Base-by-base conservation (phyloP, 306 rosid species). In the Purshia tridentata region DNA sequence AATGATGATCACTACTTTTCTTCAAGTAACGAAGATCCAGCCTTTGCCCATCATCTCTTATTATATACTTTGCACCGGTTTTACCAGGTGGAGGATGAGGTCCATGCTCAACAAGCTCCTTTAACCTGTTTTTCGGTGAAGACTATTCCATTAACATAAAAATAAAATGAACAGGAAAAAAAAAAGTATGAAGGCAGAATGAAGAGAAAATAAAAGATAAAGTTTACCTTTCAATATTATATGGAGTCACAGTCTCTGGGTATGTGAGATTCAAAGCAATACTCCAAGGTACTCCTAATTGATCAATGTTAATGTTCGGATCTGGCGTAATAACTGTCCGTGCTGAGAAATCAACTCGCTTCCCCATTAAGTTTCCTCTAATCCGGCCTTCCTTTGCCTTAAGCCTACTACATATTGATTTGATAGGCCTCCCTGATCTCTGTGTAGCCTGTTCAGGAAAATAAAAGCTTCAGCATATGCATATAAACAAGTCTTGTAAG, bases 381-480 rank as follows among this genome's bases (percentile, higher is more conserved):
- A 94, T 94, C 45, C 99, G 93, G n/a, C 99, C 99, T 84, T 94
- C 99, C 77, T 94, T 94, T 15, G 99, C 99, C 86, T 94, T 94
- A 37, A 94, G 98, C 86, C 99, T 94, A 81, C 99, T 94, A 76
- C 99, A 94, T 50, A 94, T 94, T 42, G 99, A 94, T 81, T 94
- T 94, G 46, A 94, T 94, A 40, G 99, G 99, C 75, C 99, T 88
- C 73, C 99, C 99, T 2, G 99, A 94, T 82, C 99, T 88, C 77
- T 94, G 99, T 35, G 97, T 91, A 51, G 97, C 99, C 99, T 94
- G 82, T 50, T 77, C 52, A 65, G 72, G 72, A 45, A 60, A 52
- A 76, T 37, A 54, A 45, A 41, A 4, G 6, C 3, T 15, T 55
- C 23, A 81, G 49, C 18, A 12, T 9, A 70, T 9, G 70, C 76